Base-by-base conservation (phyloP, 768 basidiomycete genomes). In the Cantharellus anzutake region DNA sequence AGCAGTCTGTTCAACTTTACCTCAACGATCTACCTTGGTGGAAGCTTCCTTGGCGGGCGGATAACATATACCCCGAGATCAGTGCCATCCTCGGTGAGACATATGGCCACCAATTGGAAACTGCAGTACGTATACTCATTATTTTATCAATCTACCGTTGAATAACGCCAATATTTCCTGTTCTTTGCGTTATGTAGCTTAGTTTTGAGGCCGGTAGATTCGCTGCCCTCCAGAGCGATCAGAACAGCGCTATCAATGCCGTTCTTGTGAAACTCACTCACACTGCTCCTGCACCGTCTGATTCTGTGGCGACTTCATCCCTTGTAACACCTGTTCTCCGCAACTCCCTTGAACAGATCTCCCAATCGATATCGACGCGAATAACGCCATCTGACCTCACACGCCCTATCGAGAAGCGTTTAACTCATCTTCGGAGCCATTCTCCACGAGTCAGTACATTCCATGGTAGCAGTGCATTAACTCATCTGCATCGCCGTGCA, bases 71-170 rank as follows among this genome's bases (percentile, higher is more conserved):
- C 34, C 29, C 40, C 5, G 51, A 52, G 34, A 20, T 64, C 86
- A 84, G 73, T 86, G 44, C 73, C 81, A 48, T 74, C 80, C 53
- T 78, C 84, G 59, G 76, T 81, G 35, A 11, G 52, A 55, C 35
- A 7, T 55, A 55, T 1, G 86, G 86, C 11, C 72, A 75, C 34
- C 7, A 11, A 7, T 37, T 55, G 38, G 52, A 55, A 37, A 11
- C 14, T 11, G 14, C 14, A 7, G 52, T 55, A 7, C 14, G 52
- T 55, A 7, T 11, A 7, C 52, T 11, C 11, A 55, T 37, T 7
- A 55, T 7, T 55, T 55, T 11, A 11, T 11, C 11, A 14, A 11
- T 37, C 7, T 7, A 7, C 7, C 52, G 7, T 7, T 14, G 7
- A 7, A 7, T 37, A 37, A 11, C 52, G 52, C 7, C 7, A 11